Conservation (phyloP, 768 basidiomycete genomes). For the Pleurotus citrinopileatus region DNA sequence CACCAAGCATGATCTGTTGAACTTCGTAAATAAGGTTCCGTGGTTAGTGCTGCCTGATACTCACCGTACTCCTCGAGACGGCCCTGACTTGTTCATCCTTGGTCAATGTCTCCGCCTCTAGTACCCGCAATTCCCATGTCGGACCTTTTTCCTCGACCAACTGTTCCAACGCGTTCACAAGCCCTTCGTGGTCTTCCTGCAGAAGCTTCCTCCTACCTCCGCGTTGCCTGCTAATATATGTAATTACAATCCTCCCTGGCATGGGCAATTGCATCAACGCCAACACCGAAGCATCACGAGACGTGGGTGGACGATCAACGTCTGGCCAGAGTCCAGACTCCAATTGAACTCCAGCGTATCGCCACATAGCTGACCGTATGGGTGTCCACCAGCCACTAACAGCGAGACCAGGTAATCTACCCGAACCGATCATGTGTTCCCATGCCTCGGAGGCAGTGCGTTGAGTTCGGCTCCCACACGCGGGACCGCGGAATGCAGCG, state of each 20-base stretch:
- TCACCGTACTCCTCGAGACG: slow-evolving; percentile 66
- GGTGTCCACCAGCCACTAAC: slow-evolving; percentile 78
- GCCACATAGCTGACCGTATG: slow-evolving; percentile 60
- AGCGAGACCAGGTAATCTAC: slow-evolving; percentile 33
- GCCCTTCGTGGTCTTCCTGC: slow-evolving; percentile 48
- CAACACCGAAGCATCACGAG: neutral
- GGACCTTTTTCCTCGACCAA: slow-evolving; percentile 38
- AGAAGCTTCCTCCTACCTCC: slow-evolving; percentile 48
- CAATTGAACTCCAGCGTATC: slow-evolving; percentile 53
- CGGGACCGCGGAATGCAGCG: slow-evolving; percentile 65
- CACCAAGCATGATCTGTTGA: slow-evolving; percentile 60
- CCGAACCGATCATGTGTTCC: slow-evolving; percentile 40
- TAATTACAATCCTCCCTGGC: slow-evolving; percentile 57
- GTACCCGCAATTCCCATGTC: slow-evolving; percentile 59
- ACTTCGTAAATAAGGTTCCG: neutral
- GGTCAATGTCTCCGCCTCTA: slow-evolving; percentile 61
- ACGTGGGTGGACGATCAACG: neutral
- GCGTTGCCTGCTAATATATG: slow-evolving; percentile 72
- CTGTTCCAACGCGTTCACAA: slow-evolving; percentile 51
- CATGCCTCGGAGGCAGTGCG: slow-evolving; percentile 71
- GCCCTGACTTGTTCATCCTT: slow-evolving; percentile 75
- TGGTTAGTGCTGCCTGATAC: slow-evolving; percentile 20
- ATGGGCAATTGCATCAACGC: slow-evolving; percentile 30
- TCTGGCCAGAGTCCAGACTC: neutral
- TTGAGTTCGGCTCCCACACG: slow-evolving; percentile 64